Percentiles rank a stretch among this genome's conserved stretches.
These are phyloP conservation scores for Effrenium voratum DNA, from an alignment of 73 alveolate genomes.

Conservation along the genomic window DNA sequence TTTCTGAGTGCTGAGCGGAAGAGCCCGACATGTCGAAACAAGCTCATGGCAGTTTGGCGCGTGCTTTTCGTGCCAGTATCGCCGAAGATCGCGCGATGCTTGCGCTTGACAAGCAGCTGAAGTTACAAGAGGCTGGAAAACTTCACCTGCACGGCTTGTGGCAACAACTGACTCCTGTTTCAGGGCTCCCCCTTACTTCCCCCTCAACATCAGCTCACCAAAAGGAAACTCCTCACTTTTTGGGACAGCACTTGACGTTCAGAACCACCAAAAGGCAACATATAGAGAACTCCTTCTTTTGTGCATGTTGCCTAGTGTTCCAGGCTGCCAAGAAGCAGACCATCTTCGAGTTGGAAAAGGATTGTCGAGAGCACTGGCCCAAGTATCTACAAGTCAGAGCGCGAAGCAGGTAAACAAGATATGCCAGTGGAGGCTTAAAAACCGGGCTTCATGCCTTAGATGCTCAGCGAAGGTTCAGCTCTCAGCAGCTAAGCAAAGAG, in stretches of 20 bases:
- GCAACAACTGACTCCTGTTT: too few relatives aligned
- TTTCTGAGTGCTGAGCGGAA: neutral
- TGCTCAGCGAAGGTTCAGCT: conserved; percentile 54
- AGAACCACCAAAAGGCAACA: too few relatives aligned
- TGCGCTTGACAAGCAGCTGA: conserved; percentile 90
- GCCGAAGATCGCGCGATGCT: conserved; percentile 89
- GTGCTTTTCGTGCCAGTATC: conserved; percentile 17
- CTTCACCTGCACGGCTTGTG: too few relatives aligned
- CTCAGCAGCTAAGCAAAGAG: conserved; percentile 62
- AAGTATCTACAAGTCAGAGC: neutral
- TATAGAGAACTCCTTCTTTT: neutral
- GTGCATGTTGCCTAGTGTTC: neutral
- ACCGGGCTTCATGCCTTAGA: too few relatives aligned
- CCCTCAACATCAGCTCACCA: neutral
- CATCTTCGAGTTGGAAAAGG: conserved; percentile 56
- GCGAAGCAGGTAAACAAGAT: too few relatives aligned
- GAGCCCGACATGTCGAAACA: neutral
- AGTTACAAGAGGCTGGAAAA: conserved; percentile 39
- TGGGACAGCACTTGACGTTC: too few relatives aligned
- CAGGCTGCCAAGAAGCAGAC: conserved; percentile 85
- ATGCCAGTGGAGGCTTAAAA: too few relatives aligned
- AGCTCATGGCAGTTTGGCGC: neutral
- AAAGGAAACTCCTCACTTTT: neutral
- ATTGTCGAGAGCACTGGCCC: conserved; percentile 36
- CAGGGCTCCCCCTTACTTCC: too few relatives aligned